Evolutionary conservation across 2,329 filamentous ascomycete species (phyloP), one percentile per base, ranked within the genome.

Genomic region (Sarocladiaceae sp.): DNA sequence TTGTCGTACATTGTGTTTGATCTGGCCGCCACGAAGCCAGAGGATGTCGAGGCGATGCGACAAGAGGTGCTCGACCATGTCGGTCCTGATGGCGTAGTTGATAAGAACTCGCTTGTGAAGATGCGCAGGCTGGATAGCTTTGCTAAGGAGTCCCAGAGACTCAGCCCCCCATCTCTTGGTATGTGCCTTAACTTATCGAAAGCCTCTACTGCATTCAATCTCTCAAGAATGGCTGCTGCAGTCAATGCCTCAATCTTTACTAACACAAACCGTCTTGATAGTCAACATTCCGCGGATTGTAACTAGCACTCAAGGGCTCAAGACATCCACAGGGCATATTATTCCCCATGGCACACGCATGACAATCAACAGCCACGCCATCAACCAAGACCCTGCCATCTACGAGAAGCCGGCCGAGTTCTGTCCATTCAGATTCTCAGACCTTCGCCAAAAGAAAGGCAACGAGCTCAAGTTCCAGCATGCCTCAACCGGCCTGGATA

Each of bases 351-450:
- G 31, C 31, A 33, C 31, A 6, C 31, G 31, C 31, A 33, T 33
- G 31, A 33, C 31, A 7, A 33, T 33, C n/a, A 12, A 33, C 31
- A 16, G 12, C 31, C 31, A 33, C n/a, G 34, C 34, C 34, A 39
- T 39, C 21, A 39, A 21, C 18, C 34, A 39, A 18, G 21, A 39
- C 21, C 34, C 34, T 10, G 34, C 16, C 12, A 11, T 39, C 7
- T 39, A 39, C n/a, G n/a, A 13, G 35, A 35, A 46, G 34, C 26
- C 44, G 7, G 5, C 37, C 3, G 49, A 46, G 11, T 76, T 69
- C 47, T 66, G 74, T 40, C 61, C 70, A 0, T 71, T 71, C 50
- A 64, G 72, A 3, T 76, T 70, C 46, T 63, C 62, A 5, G 54
- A 65, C 2, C 51, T 58, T 24, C 58, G 67, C 24, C 62, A 70